Evolutionary conservation across 768 basidiomycete species (phyloP).

Genomic region (Psilocybe azurescens): DNA sequence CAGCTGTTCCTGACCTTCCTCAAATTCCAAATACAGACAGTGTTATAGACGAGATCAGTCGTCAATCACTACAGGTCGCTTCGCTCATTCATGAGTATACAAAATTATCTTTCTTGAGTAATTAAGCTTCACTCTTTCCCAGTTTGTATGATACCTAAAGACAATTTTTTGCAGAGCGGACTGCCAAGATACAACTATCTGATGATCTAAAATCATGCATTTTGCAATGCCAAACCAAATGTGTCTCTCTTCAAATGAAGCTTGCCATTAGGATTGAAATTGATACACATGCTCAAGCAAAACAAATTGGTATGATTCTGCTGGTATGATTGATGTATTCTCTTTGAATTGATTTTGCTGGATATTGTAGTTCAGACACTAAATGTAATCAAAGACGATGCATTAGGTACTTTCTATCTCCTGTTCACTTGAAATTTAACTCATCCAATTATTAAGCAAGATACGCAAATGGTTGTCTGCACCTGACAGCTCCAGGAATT

Average conservation of each 20-base stretch:
- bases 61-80: constrained; percentile 9
- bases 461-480: background rate
- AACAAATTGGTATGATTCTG: too few relatives aligned
- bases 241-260: background rate
- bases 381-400: too few relatives aligned
- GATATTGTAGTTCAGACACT: too few relatives aligned
- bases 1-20: background rate
- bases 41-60: constrained; percentile 11
- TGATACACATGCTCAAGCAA: too few relatives aligned
- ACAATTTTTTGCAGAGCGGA: background rate
- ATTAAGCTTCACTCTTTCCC: too few relatives aligned
- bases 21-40: background rate
- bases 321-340: too few relatives aligned
- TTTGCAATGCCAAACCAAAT: background rate
- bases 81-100: constrained; percentile 12
- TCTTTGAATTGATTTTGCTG: too few relatives aligned
- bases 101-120: background rate
- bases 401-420: background rate
- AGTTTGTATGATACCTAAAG: too few relatives aligned
- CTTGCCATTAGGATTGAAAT: background rate
- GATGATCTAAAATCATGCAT: background rate
- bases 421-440: background rate
- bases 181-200: background rate
- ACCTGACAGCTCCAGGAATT: background rate
- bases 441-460: background rate